Percentiles rank a stretch among this genome's conserved stretches.
Conservation (phyloP, 1,139 yeast species). For the Taiozyma onychis region DNA sequence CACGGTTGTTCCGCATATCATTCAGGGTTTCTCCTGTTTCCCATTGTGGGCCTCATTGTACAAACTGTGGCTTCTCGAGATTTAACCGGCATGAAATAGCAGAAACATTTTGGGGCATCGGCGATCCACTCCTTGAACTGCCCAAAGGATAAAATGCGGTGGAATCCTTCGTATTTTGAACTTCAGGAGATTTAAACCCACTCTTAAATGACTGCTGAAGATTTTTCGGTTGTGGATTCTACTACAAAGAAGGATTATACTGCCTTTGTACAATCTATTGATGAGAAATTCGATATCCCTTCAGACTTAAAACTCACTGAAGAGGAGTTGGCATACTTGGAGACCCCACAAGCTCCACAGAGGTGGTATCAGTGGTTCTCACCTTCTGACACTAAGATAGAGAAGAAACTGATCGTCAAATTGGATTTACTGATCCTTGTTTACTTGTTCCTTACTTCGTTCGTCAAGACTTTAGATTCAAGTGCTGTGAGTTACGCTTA, state of each 20-base stretch:
- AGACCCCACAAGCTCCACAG: conserved; percentile 21
- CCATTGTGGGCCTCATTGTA: not conserved
- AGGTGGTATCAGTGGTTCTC: conserved; percentile 66
- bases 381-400: conserved; percentile 47
- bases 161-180: not conserved
- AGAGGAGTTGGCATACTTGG: conserved; percentile 2
- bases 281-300: not conserved
- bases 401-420: conserved; percentile 49
- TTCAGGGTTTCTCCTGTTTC: not conserved
- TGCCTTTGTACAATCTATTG: not conserved
- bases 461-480: conserved; percentile 67
- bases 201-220: not conserved
- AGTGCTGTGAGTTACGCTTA: conserved; percentile 57
- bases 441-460: conserved; percentile 58
- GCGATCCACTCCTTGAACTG: not conserved
- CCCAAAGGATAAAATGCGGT: not conserved
- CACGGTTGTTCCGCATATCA: too few relatives aligned
- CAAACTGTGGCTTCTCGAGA: not conserved
- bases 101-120: not conserved
- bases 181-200: not conserved
- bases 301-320: conserved; percentile 1
- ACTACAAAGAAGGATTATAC: not conserved
- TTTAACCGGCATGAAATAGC: not conserved
- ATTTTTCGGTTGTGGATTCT: not conserved
- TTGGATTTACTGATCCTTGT: conserved; percentile 55